Conservation (phyloP, 164 flowering plant species). For the Dillenia turbinata region DNA sequence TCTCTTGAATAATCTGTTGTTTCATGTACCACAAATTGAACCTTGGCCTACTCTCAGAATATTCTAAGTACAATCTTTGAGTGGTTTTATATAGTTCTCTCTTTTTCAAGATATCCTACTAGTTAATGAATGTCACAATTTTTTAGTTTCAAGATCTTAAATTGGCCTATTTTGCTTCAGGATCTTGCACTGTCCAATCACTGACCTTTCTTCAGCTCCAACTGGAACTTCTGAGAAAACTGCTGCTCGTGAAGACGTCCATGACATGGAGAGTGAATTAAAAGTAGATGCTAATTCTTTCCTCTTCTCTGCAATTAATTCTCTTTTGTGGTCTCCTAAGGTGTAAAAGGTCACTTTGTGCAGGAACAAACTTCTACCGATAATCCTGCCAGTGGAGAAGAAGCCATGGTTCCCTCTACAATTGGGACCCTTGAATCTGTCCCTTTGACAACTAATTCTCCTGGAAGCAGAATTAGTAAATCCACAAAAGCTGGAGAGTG, state of each 20-base stretch:
- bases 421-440: slow-evolving; percentile 19
- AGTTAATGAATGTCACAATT: background rate
- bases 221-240: slow-evolving; percentile 18
- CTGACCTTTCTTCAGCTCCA: slow-evolving; percentile 32
- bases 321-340: slow-evolving; percentile 7
- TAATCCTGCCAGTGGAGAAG: slow-evolving; percentile 25
- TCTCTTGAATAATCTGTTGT: too few species aligned
- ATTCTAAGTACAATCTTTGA: background rate
- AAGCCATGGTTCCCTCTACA: slow-evolving; percentile 21
- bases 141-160: slow-evolving; percentile 51
- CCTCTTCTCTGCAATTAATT: slow-evolving; percentile 2
- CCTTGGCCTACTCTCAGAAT: background rate
- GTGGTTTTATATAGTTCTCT: background rate
- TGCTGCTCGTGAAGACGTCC: slow-evolving; percentile 12
- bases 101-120: background rate
- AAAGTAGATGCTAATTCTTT: slow-evolving; percentile 13
- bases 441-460: slow-evolving; percentile 20
- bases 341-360: slow-evolving; percentile 10
- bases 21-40: too few species aligned
- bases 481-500: slow-evolving; percentile 62
- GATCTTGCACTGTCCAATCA: slow-evolving; percentile 51
- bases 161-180: slow-evolving; percentile 46
- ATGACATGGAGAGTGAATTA: slow-evolving; percentile 10
- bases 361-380: slow-evolving; percentile 30
- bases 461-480: slow-evolving; percentile 30